phyloP scores from a whole-genome alignment of 2,329 filamentous ascomycete species.

The Tolypocladium nubicola region DNA sequence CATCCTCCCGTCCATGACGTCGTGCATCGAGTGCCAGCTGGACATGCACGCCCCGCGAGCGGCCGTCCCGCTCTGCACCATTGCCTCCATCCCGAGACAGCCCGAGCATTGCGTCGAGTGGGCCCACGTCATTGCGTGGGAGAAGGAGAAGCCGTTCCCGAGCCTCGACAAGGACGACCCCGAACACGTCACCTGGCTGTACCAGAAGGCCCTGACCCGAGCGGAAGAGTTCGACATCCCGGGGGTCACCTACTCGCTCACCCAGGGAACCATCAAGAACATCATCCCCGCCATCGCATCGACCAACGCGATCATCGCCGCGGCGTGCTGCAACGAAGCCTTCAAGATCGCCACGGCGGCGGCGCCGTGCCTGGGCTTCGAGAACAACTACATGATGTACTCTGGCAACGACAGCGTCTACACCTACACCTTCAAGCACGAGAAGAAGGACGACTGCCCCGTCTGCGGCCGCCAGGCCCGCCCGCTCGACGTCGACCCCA shows the following conservation, averaged over 20 bases:
- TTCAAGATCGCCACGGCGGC: slow-evolving; percentile 83
- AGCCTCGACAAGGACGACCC: slow-evolving; percentile 91
- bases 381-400: slow-evolving; percentile 98
- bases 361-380: slow-evolving; percentile 68
- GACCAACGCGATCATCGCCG: slow-evolving; percentile 93
- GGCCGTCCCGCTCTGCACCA: slow-evolving; percentile 92
- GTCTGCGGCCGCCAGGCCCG: slow-evolving; percentile 82
- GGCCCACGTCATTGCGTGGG: slow-evolving; percentile 98
- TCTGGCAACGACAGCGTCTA: slow-evolving; percentile 93
- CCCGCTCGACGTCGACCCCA: slow-evolving; percentile 59
- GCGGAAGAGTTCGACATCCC: slow-evolving; percentile 82
- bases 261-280: slow-evolving; percentile 97
- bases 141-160: slow-evolving; percentile 72
- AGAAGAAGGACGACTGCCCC: slow-evolving; percentile 89
- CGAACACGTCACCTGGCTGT: slow-evolving; percentile 96
- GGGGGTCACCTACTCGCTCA: slow-evolving; percentile 90
- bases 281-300: slow-evolving; percentile 98
- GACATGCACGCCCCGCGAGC: slow-evolving; percentile 97
- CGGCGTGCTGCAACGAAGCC: slow-evolving; percentile 91
- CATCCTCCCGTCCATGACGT: slow-evolving; percentile 82
- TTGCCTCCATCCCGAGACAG: slow-evolving; percentile 91
- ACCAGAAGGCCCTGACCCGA: slow-evolving; percentile 69
- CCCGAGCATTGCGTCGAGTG: slow-evolving; percentile 98
- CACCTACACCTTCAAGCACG: slow-evolving; percentile 92
- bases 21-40: slow-evolving; percentile 95